Conservation (phyloP, 2,329 filamentous ascomycete genomes). For the Coccinonectria pachysandricola region DNA sequence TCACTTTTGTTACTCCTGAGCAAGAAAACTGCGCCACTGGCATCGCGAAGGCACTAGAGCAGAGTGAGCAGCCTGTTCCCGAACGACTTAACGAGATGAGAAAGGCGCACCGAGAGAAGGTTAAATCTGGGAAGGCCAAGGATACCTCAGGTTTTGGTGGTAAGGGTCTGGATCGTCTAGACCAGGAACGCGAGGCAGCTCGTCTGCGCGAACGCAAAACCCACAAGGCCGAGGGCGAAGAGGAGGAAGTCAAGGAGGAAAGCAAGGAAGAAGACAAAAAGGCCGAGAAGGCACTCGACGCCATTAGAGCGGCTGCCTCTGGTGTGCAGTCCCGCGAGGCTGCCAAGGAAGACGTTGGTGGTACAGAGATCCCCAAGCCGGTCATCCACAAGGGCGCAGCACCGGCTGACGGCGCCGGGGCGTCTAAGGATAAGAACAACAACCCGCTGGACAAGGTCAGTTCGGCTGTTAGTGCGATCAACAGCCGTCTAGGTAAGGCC, state of each 20-base stretch:
- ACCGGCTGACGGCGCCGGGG: too few species aligned
- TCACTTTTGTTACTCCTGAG: constrained; percentile 86
- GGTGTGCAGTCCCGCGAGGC: constrained; percentile 43
- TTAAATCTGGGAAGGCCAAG: constrained; percentile 86
- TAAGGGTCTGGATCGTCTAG: constrained; percentile 83
- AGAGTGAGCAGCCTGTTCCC: constrained; percentile 78
- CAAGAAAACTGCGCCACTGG: constrained; percentile 86
- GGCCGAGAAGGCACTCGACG: constrained; percentile 55
- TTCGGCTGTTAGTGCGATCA: constrained; percentile 84
- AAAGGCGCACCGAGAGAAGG: constrained; percentile 73
- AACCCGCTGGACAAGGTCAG: constrained; percentile 77
- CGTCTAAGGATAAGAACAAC: constrained; percentile 45
- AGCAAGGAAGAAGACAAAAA: constrained; percentile 62
- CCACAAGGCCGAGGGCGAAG: constrained; percentile 77
- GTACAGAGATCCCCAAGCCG: constrained; percentile 43
- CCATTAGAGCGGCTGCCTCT: constrained; percentile 53
- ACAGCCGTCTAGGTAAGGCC: constrained; percentile 78
- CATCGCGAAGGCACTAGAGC: constrained; percentile 82
- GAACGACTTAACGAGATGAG: constrained; percentile 56
- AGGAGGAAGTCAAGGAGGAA: constrained; percentile 76
- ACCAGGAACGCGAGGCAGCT: constrained; percentile 81
- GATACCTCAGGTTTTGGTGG: constrained; percentile 86
- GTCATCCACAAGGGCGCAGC: too few species aligned
- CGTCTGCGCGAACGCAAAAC: constrained; percentile 79
- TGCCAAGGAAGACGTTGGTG: constrained; percentile 32